Base-by-base conservation (phyloP, 352 stramenopile species). In the Plasmopara muralis region DNA sequence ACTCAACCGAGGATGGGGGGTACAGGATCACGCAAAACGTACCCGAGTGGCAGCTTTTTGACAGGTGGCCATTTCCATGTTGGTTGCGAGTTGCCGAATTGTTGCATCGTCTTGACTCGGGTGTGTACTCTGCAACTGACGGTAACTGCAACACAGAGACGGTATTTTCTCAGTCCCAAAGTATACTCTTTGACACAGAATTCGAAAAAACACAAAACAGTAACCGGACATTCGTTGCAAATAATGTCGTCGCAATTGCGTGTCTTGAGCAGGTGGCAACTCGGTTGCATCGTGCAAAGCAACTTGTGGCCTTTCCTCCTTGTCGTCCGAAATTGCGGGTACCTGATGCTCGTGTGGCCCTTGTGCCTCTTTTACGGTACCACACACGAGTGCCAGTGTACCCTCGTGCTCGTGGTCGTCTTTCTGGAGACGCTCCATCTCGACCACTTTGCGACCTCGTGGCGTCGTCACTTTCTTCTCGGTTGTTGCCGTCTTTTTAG, bases 51-150 rank as follows among this genome's bases (percentile, higher is more conserved):
- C 16, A 0, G 65, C 44, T 51, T 77, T 74, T 20, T 68, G 63
- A 33, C 75, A 90, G 9, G 76, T 65, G 33, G 84, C 72, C 66
- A 87, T 82, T 67, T 91, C 80, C 13, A 89, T 47, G 18, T 69
- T 81, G 4, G 71, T 86, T 6, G 80, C 80, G n/a, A 85, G 52
- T 18, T 82, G 62, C 0, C 75, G 71, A 28, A 87, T 63, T 29
- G 64, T 57, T 0, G 53, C 37, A 31, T 87, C 69, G 14, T 86
- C 70, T 47, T 89, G 67, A 30, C 71, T 72, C 12, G 60, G 72
- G 41, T 85, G 72, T 0, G 72, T 84, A 33, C 65, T 73, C 41
- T 82, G 70, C 30, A 89, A 58, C 45, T 87, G 72, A 7, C 66
- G 76, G 50, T 87, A 89, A 29, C 77, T 89, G 61, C 25, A 46